Percentiles rank a stretch among this genome's conserved stretches.
phyloP scores from a whole-genome alignment of 2,329 filamentous ascomycete species.

The Trichophyton benhamiae region DNA sequence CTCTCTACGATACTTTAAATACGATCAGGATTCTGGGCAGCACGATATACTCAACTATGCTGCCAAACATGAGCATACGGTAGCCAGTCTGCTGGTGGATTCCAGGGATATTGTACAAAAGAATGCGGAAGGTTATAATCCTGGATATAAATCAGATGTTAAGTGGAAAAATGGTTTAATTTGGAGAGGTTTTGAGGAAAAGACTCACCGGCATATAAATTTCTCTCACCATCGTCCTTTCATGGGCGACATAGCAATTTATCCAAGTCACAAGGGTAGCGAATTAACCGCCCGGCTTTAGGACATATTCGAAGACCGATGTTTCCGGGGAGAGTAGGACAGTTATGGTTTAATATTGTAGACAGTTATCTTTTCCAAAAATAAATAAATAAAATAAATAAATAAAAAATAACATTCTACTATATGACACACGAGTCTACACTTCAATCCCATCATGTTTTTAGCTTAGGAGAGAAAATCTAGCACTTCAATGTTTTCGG shows the following conservation, averaged over 20 bases:
- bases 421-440: conserved; percentile 21
- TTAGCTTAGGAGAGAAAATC: conserved; percentile 3
- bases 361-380: conserved; percentile 34
- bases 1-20: neutral
- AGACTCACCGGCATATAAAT: conserved; percentile 20
- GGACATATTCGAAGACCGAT: conserved; percentile 27
- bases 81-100: conserved; percentile 30
- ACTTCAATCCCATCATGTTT: conserved; percentile 20
- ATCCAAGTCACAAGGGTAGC: conserved; percentile 18
- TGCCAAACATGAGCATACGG: neutral
- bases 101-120: conserved; percentile 32
- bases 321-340: conserved; percentile 23
- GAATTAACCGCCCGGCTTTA: conserved; percentile 23
- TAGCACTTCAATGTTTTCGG: neutral
- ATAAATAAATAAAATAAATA: neutral
- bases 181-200: conserved; percentile 14
- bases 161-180: conserved; percentile 22
- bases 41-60: neutral
- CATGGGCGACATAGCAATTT: conserved; percentile 11
- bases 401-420: too few species aligned
- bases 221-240: conserved; percentile 23
- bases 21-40: neutral
- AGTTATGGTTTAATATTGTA: conserved; percentile 34
- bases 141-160: conserved; percentile 19
- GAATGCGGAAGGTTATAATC: conserved; percentile 17